phyloP scores from a whole-genome alignment of 768 basidiomycete species.

The Suillus occidentalis region DNA sequence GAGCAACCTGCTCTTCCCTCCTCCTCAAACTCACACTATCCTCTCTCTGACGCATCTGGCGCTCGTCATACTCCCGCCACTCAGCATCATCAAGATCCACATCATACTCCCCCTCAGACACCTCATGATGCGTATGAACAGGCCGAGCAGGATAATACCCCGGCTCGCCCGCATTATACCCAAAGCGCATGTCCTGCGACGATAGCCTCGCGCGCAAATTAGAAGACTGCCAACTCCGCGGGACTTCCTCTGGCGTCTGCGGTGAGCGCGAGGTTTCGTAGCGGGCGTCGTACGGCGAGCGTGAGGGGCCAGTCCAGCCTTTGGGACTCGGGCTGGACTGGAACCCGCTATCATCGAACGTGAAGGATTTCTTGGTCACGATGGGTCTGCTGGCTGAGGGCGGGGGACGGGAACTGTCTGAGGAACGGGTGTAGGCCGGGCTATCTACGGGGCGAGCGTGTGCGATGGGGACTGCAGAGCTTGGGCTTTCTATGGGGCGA shows the following conservation, averaged over 20 bases:
- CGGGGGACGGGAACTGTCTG: conserved; percentile 17
- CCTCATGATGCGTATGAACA: conserved; percentile 31
- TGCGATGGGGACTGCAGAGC: neutral
- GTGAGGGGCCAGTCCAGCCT: conserved; percentile 21
- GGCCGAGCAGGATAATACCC: conserved; percentile 13
- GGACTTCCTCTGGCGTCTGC: conserved; percentile 29
- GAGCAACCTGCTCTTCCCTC: conserved; percentile 35
- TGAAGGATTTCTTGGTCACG: conserved; percentile 27
- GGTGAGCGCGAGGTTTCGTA: conserved; percentile 32
- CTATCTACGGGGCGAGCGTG: neutral
- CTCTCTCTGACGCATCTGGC: conserved; percentile 33
- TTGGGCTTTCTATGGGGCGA: neutral
- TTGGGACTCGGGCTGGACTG: conserved; percentile 24
- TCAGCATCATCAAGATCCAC: conserved; percentile 32
- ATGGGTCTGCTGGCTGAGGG: conserved; percentile 34
- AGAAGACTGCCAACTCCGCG: conserved; percentile 32
- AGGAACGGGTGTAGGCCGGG: conserved; percentile 13
- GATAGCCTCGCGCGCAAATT: conserved; percentile 27
- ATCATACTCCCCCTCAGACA: conserved; percentile 30
- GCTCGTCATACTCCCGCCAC: conserved; percentile 33
- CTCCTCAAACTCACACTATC: conserved; percentile 23
- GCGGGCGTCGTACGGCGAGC: conserved; percentile 28
- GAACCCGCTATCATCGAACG: conserved; percentile 22
- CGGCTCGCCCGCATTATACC: conserved; percentile 22
- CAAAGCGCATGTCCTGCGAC: conserved; percentile 31